Conservation (phyloP, 768 basidiomycete species). For the Boletellus sp. region DNA sequence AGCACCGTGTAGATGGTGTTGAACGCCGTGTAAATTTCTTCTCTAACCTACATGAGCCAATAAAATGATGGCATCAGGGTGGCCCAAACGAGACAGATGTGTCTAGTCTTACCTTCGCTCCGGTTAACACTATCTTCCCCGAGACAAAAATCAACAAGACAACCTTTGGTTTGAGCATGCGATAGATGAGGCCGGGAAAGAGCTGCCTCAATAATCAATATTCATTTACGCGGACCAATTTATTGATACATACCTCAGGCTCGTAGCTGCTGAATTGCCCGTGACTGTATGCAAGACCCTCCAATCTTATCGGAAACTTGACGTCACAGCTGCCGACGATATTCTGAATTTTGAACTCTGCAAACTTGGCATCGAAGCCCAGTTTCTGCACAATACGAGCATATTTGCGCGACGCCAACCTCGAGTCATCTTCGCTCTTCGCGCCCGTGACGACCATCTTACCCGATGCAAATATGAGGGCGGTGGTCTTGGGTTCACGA, state of each 20-base stretch:
- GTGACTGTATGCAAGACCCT: slow-evolving; percentile 96
- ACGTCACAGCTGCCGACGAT: slow-evolving; percentile 98
- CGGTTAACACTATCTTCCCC: slow-evolving; percentile 97
- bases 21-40: slow-evolving; percentile 99
- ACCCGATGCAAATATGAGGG: slow-evolving; percentile 97
- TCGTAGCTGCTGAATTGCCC: slow-evolving; percentile 98
- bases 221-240: background rate
- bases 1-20: slow-evolving; percentile 99
- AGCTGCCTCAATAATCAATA: slow-evolving; percentile 46
- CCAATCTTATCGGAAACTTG: slow-evolving; percentile 96
- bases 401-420: slow-evolving; percentile 96
- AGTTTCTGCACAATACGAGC: slow-evolving; percentile 99
- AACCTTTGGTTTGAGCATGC: slow-evolving; percentile 99
- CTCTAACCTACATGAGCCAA: slow-evolving; percentile 67
- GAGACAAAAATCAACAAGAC: slow-evolving; percentile 98
- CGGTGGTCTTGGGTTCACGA: slow-evolving; percentile 98
- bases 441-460: slow-evolving; percentile 99
- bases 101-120: slow-evolving; percentile 79
- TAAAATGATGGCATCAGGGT: slow-evolving; percentile 41
- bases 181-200: slow-evolving; percentile 98
- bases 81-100: background rate
- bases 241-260: slow-evolving; percentile 70
- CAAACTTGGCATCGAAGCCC: slow-evolving; percentile 98
- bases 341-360: slow-evolving; percentile 99
- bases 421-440: slow-evolving; percentile 97